Percentiles rank a stretch among this genome's conserved stretches.
phyloP scores from a whole-genome alignment of 208 protist species.

The Crithidia sp. region DNA sequence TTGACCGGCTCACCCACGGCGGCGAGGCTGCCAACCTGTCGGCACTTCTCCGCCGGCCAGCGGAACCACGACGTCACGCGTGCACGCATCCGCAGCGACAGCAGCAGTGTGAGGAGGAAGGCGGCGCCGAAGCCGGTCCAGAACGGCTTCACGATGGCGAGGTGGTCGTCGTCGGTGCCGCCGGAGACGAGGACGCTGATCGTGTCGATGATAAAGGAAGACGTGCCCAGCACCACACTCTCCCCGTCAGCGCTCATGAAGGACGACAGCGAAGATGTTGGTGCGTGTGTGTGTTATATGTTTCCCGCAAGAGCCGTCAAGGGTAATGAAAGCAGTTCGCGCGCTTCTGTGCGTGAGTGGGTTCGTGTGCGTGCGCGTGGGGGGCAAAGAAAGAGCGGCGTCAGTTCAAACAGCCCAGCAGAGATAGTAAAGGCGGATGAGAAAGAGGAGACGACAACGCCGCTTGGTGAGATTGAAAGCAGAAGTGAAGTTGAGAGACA shows the following conservation, averaged over 20 bases:
- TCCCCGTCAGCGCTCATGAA: constrained; percentile 14
- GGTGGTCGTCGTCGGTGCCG: not conserved
- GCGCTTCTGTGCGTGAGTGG: too few relatives aligned
- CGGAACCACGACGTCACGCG: constrained; percentile 7
- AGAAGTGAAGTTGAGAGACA: too few relatives aligned
- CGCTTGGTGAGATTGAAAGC: too few relatives aligned
- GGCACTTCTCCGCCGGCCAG: constrained; percentile 18
- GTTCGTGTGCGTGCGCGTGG: too few relatives aligned
- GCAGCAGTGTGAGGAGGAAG: constrained; percentile 25
- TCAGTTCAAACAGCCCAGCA: too few relatives aligned
- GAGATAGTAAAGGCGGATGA: too few relatives aligned
- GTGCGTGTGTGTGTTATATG: not conserved
- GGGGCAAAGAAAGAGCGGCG: too few relatives aligned
- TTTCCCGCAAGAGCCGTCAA: not conserved
- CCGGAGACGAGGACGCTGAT: constrained; percentile 1
- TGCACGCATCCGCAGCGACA: constrained; percentile 5
- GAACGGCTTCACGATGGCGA: constrained; percentile 5
- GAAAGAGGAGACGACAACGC: too few relatives aligned
- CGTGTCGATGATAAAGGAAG: constrained; percentile 3
- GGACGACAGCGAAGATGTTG: not conserved
- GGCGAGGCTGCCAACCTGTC: constrained; percentile 22
- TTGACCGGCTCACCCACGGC: constrained; percentile 69
- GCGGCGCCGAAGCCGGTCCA: constrained; percentile 10
- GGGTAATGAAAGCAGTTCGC: too few relatives aligned
- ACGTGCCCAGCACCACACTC: constrained; percentile 1